These are phyloP conservation scores for Fonsecaea multimorphosa DNA, from an alignment of 2,329 filamentous ascomycete genomes.

Conservation along the genomic window DNA sequence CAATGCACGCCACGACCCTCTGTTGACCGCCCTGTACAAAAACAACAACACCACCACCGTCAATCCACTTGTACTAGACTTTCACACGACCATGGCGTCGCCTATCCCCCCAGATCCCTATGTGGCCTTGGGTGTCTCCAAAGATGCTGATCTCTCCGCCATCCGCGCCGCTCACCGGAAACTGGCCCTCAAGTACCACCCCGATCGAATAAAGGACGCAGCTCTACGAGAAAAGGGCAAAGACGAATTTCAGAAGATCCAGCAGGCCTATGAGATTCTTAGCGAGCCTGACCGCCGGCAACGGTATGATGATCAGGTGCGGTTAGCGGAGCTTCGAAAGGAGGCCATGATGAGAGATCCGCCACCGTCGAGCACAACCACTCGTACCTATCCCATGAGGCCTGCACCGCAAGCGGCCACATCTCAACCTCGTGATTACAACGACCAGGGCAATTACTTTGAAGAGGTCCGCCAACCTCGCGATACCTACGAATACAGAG, in stretches of 20 bases:
- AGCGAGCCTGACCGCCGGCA: conserved; percentile 74
- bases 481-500: conserved; percentile 46
- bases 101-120: conserved; percentile 72
- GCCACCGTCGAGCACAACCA: conserved; percentile 29
- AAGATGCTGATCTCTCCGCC: conserved; percentile 70
- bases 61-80: conserved; percentile 18
- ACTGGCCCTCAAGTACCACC: conserved; percentile 85
- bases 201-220: conserved; percentile 86
- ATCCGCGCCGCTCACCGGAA: conserved; percentile 85
- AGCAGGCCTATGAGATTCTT: conserved; percentile 90
- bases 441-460: conserved; percentile 46
- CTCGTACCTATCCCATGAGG: conserved; percentile 36
- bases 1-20: conserved; percentile 31
- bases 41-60: conserved; percentile 22
- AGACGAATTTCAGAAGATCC: conserved; percentile 88
- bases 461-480: conserved; percentile 54
- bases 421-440: conserved; percentile 45
- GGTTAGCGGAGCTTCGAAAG: conserved; percentile 68
- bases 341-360: conserved; percentile 58
- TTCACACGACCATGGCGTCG: conserved; percentile 26
- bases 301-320: conserved; percentile 79
- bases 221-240: conserved; percentile 77
- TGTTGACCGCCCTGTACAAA: conserved; percentile 36
- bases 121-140: conserved; percentile 73
- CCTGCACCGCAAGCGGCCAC: conserved; percentile 27